phyloP scores from a whole-genome alignment of 106 monocot species.

The Agapanthus africanus region DNA sequence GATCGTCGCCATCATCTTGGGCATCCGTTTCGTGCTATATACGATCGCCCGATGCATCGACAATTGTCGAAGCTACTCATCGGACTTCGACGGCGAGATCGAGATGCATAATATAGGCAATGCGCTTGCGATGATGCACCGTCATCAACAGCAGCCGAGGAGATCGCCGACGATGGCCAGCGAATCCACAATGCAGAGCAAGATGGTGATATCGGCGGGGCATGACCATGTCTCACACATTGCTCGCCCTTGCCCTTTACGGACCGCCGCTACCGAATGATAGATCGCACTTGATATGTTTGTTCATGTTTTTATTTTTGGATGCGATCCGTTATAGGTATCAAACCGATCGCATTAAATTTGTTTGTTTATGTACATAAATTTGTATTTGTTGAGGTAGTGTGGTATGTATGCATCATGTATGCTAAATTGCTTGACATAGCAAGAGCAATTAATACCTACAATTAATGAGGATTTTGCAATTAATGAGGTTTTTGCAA shows the following conservation, averaged over 20 bases:
- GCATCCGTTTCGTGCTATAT: not conserved
- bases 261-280: no score
- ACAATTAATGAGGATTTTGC: no score
- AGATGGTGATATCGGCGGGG: conserved; percentile 15
- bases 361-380: no score
- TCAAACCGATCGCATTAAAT: no score
- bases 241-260: conserved; percentile 12
- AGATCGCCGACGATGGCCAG: not conserved
- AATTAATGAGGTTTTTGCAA: no score
- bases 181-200: conserved; percentile 10
- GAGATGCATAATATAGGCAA: not conserved
- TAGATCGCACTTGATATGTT: no score
- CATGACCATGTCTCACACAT: conserved; percentile 12
- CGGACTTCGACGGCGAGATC: not conserved
- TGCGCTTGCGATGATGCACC: not conserved
- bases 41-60: not conserved
- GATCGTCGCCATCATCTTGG: not conserved
- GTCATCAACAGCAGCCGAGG: not conserved
- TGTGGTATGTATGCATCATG: no score
- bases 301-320: no score
- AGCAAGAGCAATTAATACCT: no score
- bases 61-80: not conserved
- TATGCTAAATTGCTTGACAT: no score
- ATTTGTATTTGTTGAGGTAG: no score
- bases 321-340: no score